Base-by-base conservation (phyloP, 495 filamentous ascomycete genomes). In the Xylaria cubensis region DNA sequence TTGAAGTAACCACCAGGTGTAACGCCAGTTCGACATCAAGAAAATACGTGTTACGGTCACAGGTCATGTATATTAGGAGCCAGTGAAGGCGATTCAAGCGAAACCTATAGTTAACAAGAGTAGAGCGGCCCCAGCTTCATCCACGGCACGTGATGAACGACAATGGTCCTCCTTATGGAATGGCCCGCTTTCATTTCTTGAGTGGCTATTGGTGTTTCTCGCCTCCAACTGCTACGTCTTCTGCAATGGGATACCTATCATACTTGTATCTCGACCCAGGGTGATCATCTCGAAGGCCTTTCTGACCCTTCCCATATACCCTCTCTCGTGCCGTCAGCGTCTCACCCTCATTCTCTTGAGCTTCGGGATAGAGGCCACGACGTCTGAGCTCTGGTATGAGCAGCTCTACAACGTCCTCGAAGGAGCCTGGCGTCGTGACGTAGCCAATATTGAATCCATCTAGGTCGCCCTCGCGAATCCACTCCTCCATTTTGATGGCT, bases 381-480 rank as follows among this genome's bases (percentile, higher is more conserved):
- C 77, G 76, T 46, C 81, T 74, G 24, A 85, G 66, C 71, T 83
- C 83, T 10, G 84, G 84, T 12, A 86, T 75, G 64, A 86, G 70
- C 21, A 84, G 73, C 58, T 86, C 82, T 39, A 86, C 81, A 19
- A 86, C 74, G 19, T 86, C 84, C 70, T 83, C 82, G 46, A 83
- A 86, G 9, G 81, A 80, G 13, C 82, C 83, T 12, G 83, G 83
- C 32, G 81, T 84, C 0, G 82, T 83, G 15, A 84, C 82, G 70
- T 83, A 81, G 10, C 74, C 79, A 39, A 91, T 74, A 62, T 90
- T 91, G 74, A 91, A 91, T 24, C 89, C 89, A 79, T 92, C 90
- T 17, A 91, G 81, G 77, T 90, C 89, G 0, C 86, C 89, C 71
- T 90, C 89, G 29, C 82, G 69, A 2, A 89, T 80, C 90, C 89